phyloP scores from a whole-genome alignment of 495 filamentous ascomycete species.

The Xylaria scruposa region DNA sequence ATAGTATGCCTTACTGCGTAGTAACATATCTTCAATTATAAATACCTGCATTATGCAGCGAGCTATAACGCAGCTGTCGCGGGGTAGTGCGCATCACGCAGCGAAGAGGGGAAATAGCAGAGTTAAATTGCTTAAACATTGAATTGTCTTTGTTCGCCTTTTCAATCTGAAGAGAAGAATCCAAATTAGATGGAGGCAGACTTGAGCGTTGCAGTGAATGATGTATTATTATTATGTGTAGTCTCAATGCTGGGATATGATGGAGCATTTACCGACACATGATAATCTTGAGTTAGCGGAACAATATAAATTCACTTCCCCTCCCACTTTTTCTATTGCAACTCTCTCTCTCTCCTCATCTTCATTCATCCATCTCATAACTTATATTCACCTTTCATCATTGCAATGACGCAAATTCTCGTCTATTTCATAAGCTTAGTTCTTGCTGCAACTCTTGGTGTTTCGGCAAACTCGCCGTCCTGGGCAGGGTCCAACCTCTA shows the following conservation, averaged over 20 bases:
- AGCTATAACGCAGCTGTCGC: neutral
- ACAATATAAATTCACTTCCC: constrained; percentile 9
- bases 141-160: neutral
- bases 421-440: neutral
- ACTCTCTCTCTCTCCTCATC: neutral
- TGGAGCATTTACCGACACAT: too few relatives aligned
- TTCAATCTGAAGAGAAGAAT: neutral
- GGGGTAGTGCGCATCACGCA: neutral
- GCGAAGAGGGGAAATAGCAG: constrained; percentile 5
- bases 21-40: neutral
- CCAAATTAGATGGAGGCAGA: neutral
- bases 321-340: neutral
- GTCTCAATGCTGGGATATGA: neutral
- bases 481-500: constrained; percentile 42
- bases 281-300: neutral
- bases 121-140: neutral
- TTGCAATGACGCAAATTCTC: neutral
- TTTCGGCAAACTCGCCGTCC: constrained; percentile 11
- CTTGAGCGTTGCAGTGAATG: neutral
- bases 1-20: neutral
- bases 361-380: neutral
- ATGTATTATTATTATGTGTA: neutral
- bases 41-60: neutral
- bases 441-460: neutral
- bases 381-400: neutral